phyloP scores from a whole-genome alignment of 2,329 filamentous ascomycete species.

The Aspergillus nomiae region DNA sequence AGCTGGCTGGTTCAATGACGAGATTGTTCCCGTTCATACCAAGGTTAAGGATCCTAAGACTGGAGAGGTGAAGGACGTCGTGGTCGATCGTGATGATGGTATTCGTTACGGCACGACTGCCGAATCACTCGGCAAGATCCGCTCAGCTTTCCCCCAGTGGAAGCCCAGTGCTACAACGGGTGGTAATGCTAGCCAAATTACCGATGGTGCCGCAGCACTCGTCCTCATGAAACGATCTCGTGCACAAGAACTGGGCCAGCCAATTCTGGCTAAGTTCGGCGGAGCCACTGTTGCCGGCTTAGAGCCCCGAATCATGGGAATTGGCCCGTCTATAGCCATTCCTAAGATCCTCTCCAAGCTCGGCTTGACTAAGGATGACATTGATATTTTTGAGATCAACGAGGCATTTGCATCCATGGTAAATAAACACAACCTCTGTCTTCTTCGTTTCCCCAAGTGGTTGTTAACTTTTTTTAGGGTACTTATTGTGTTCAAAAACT shows the following conservation, averaged over 20 bases:
- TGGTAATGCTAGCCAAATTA: constrained; percentile 90
- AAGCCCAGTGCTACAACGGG: constrained; percentile 82
- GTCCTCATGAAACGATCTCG: constrained; percentile 89
- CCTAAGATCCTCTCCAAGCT: constrained; percentile 83
- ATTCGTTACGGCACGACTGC: constrained; percentile 79
- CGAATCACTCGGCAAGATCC: constrained; percentile 81
- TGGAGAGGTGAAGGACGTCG: constrained; percentile 75
- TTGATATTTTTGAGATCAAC: constrained; percentile 60
- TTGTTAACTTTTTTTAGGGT: constrained; percentile 60
- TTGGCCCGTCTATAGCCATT: constrained; percentile 89
- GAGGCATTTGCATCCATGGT: constrained; percentile 80
- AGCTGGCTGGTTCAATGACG: constrained; percentile 79
- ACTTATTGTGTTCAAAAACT: constrained; percentile 86
- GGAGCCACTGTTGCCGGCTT: constrained; percentile 80
- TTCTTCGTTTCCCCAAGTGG: neutral
- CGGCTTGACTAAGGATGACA: constrained; percentile 59
- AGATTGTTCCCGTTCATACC: constrained; percentile 81
- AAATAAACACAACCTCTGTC: neutral
- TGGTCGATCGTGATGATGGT: constrained; percentile 80
- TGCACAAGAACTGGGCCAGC: constrained; percentile 79
- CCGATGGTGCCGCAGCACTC: constrained; percentile 86
- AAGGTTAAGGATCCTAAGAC: constrained; percentile 86
- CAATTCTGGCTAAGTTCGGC: constrained; percentile 86
- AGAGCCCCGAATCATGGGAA: constrained; percentile 86
- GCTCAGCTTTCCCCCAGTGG: constrained; percentile 76